Evolutionary conservation across 106 monocot genomes (phyloP).

Genomic region (Hemerocallis citrina): DNA sequence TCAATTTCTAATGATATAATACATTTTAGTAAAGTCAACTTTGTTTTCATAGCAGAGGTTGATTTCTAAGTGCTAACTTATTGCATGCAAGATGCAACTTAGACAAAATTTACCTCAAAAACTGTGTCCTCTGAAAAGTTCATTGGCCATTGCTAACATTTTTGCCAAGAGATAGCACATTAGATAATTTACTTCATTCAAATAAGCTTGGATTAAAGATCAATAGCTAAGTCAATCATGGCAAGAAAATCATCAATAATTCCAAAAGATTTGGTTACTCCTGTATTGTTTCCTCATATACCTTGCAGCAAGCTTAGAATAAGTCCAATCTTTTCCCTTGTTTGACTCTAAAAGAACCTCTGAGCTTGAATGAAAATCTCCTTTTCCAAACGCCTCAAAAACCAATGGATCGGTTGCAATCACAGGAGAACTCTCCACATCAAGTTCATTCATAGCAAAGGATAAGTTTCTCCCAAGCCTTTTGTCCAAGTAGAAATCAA

Average conservation of each 20-base stretch:
- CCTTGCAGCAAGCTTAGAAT: constrained; percentile 44
- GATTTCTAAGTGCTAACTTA: too few species aligned
- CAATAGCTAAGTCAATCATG: not conserved
- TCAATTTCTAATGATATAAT: too few species aligned
- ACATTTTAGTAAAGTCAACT: too few species aligned
- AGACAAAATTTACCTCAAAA: too few species aligned
- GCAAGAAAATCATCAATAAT: constrained; percentile 44
- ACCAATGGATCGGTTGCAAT: constrained; percentile 72
- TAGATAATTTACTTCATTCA: not conserved
- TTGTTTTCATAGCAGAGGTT: too few species aligned
- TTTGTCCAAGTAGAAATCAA: constrained; percentile 75
- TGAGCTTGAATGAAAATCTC: constrained; percentile 78
- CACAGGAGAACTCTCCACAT: constrained; percentile 21
- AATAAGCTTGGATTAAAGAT: not conserved
- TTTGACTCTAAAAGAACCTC: constrained; percentile 54
- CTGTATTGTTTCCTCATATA: constrained; percentile 62
- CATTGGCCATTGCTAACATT: not conserved
- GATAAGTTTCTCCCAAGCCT: constrained; percentile 69
- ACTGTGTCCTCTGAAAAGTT: too few species aligned
- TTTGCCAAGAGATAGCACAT: not conserved
- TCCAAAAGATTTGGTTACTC: constrained; percentile 90
- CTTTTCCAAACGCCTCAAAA: constrained; percentile 88
- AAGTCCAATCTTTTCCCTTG: constrained; percentile 41
- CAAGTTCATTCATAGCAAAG: constrained; percentile 48
- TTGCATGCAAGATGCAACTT: too few species aligned